Evolutionary conservation across 2,329 filamentous ascomycete genomes (phyloP).

Genomic region (Colletotrichum cuscutae): DNA sequence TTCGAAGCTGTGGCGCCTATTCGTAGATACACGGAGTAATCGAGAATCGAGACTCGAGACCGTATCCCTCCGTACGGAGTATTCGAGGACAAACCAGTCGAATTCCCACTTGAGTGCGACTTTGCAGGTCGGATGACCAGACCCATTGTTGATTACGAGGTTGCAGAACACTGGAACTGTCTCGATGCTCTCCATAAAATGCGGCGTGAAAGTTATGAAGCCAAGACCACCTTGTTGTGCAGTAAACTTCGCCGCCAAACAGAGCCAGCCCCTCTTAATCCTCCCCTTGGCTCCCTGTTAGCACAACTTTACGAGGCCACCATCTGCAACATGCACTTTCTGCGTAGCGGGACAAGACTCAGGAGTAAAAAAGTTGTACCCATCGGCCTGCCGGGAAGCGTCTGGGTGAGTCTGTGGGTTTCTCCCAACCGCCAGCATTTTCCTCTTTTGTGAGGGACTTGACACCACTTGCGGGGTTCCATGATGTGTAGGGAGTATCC

Average conservation of each 20-base stretch:
- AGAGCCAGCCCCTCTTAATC: constrained; percentile 10
- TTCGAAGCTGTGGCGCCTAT: neutral
- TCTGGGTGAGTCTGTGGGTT: constrained; percentile 1
- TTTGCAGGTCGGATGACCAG: constrained; percentile 28
- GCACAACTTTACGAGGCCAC: constrained; percentile 28
- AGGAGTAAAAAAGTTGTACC: neutral
- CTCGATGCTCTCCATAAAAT: constrained; percentile 27
- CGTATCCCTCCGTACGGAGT: neutral
- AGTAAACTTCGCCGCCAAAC: constrained; percentile 13
- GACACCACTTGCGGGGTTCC: constrained; percentile 2
- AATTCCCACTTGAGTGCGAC: constrained; percentile 18
- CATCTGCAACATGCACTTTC: constrained; percentile 1
- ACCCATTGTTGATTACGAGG: constrained; percentile 33
- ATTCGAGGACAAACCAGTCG: neutral
- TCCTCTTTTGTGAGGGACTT: neutral
- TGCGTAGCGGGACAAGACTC: constrained; percentile 6
- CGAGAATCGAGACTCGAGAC: neutral
- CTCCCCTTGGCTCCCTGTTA: neutral
- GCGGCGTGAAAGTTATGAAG: constrained; percentile 3
- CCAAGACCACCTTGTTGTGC: constrained; percentile 17
- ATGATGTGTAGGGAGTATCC: neutral
- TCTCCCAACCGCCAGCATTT: constrained; percentile 8
- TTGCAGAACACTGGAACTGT: constrained; percentile 27
- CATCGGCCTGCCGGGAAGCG: constrained; percentile 2
- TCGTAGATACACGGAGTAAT: neutral